phyloP scores from a whole-genome alignment of 805 yeast genomes.

The Candida incommunis region DNA sequence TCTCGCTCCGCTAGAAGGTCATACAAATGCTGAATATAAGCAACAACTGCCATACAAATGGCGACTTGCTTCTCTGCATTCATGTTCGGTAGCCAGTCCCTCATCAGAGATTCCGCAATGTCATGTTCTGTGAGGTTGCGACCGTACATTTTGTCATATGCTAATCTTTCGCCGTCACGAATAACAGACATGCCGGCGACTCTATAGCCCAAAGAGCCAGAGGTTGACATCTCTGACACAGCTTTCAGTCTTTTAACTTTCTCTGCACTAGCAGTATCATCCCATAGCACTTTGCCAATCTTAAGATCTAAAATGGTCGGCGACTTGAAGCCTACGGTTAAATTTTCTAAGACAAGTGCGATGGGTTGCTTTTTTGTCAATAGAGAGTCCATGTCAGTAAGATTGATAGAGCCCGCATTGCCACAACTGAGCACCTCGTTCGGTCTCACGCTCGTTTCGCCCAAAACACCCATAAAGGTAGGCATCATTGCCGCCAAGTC shows the following conservation, averaged over 20 bases:
- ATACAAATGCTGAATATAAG: conserved; percentile 51
- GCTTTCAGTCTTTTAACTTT: conserved; percentile 45
- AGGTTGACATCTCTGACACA: conserved; percentile 63
- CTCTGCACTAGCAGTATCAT: conserved; percentile 37
- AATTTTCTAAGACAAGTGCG: conserved; percentile 55
- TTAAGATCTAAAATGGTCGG: conserved; percentile 80
- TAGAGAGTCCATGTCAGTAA: not conserved
- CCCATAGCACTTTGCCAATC: conserved; percentile 60
- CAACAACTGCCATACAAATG: conserved; percentile 32
- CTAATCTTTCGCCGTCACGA: conserved; percentile 29
- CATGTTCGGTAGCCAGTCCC: conserved; percentile 1
- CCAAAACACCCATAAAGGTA: conserved; percentile 42
- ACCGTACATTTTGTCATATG: conserved; percentile 60
- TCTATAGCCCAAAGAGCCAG: conserved; percentile 62
- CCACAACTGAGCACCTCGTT: conserved; percentile 2
- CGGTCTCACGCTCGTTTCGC: not conserved
- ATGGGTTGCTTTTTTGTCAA: conserved; percentile 3
- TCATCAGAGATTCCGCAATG: conserved; percentile 25
- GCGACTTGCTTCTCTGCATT: conserved; percentile 15
- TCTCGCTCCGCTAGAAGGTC: conserved; percentile 51
- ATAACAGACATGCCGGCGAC: conserved; percentile 78
- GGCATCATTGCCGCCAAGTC: conserved; percentile 32
- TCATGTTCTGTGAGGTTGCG: conserved; percentile 34
- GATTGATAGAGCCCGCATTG: not conserved
- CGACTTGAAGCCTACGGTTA: conserved; percentile 39